phyloP scores from a whole-genome alignment of 345 rosid species.

The Sapria himalayana region DNA sequence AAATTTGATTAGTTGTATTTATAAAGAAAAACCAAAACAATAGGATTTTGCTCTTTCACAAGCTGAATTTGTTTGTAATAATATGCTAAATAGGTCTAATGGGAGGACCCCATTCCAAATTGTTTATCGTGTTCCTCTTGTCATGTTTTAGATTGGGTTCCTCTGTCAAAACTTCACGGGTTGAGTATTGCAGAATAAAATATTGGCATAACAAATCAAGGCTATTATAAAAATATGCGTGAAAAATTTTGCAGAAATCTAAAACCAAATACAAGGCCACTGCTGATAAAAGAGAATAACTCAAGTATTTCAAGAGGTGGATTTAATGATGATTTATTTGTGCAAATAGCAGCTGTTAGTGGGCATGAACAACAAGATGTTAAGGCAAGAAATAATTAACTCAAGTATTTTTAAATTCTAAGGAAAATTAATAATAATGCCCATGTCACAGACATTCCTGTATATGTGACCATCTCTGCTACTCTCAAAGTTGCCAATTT shows the following conservation, averaged over 20 bases:
- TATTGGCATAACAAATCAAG: not conserved
- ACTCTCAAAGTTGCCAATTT: slow-evolving; percentile 6
- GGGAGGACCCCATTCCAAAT: not conserved
- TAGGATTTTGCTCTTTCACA: not conserved
- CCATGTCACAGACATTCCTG: slow-evolving; percentile 4
- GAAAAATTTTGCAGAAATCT: not conserved
- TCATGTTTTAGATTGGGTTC: not conserved
- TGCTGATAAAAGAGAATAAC: not conserved
- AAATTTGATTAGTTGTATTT: not conserved
- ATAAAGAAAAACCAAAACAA: not conserved
- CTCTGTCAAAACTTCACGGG: not conserved
- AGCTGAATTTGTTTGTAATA: not conserved
- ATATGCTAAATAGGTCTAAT: not conserved
- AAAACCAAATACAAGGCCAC: not conserved
- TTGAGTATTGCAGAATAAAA: not conserved
- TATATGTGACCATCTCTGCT: not conserved
- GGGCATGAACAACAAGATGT: not conserved
- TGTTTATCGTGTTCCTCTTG: not conserved
- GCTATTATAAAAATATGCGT: not conserved
- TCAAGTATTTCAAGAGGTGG: slow-evolving; percentile 3
- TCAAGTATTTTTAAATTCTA: not conserved
- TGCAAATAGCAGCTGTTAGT: not conserved
- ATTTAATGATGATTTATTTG: slow-evolving; percentile 1
- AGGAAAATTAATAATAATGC: slow-evolving; percentile 6
- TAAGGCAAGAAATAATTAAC: not conserved